These are phyloP conservation scores for Hevea brasiliensis DNA, from an alignment of 345 rosid genomes.

Conservation along the genomic window DNA sequence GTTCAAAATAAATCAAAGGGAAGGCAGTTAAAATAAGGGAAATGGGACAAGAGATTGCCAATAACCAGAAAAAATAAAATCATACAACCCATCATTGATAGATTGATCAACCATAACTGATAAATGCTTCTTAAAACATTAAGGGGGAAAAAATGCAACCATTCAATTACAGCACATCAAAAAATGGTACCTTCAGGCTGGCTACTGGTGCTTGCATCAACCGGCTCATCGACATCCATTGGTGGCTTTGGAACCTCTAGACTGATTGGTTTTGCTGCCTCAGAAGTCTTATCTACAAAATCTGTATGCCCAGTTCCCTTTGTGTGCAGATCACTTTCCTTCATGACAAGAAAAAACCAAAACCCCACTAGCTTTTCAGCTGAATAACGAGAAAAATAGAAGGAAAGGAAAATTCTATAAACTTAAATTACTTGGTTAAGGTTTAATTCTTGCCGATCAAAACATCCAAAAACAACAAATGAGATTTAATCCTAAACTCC, in stretches of 20 bases:
- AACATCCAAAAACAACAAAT: too few species aligned
- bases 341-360: conserved; percentile 29
- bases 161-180: not conserved
- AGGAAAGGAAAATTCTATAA: not conserved
- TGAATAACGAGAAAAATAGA: too few species aligned
- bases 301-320: conserved; percentile 96
- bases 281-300: conserved; percentile 80
- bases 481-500: too few species aligned
- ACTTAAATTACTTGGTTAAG: too few species aligned
- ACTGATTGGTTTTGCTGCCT: conserved; percentile 77
- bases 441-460: too few species aligned
- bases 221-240: conserved; percentile 48
- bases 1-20: not conserved
- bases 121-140: not conserved
- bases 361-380: too few species aligned
- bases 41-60: not conserved
- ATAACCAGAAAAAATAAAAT: not conserved
- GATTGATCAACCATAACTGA: not conserved
- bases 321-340: conserved; percentile 96
- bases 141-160: not conserved
- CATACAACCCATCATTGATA: not conserved
- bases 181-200: conserved; percentile 59
- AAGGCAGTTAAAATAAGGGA: not conserved
- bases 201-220: conserved; percentile 47
- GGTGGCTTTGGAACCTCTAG: conserved; percentile 78